phyloP scores from a whole-genome alignment of 75 land plant species.

The Cryptomeria japonica region DNA sequence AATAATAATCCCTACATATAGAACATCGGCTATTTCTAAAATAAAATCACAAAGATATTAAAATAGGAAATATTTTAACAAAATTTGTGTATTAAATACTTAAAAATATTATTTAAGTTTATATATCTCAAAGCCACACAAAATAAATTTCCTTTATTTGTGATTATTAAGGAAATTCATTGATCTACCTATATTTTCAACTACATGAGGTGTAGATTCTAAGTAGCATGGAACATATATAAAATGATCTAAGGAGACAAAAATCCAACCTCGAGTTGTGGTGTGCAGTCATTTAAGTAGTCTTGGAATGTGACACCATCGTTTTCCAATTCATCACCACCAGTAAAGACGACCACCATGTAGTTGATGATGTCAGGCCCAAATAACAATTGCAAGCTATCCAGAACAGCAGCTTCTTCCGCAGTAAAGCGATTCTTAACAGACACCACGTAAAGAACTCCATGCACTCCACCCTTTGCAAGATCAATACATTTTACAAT shows the following conservation, averaged over 20 bases:
- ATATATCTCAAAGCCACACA: too few species aligned
- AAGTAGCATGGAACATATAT: too few species aligned
- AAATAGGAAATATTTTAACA: too few species aligned
- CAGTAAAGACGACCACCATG: constrained; percentile 83
- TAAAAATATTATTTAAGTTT: too few species aligned
- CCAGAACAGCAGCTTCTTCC: constrained; percentile 58
- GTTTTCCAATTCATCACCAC: constrained; percentile 77
- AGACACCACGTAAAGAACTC: constrained; percentile 59
- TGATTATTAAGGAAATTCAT: too few species aligned
- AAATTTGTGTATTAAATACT: too few species aligned
- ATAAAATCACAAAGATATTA: too few species aligned
- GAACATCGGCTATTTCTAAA: too few species aligned
- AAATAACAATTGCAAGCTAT: constrained; percentile 53
- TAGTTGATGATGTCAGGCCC: constrained; percentile 56
- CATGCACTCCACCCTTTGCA: constrained; percentile 75
- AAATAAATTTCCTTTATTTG: too few species aligned
- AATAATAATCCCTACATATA: too few species aligned
- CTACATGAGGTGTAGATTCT: too few species aligned
- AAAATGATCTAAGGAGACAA: not conserved
- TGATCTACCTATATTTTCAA: too few species aligned
- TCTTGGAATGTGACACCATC: constrained; percentile 51
- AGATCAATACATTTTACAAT: constrained; percentile 64
- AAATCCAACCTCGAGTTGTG: constrained; percentile 36
- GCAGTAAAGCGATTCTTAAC: constrained; percentile 53
- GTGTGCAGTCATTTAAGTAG: constrained; percentile 51